These are phyloP conservation scores for Herpotrichia juniperi DNA, from an alignment of 2,329 filamentous ascomycete species.

Conservation along the genomic window DNA sequence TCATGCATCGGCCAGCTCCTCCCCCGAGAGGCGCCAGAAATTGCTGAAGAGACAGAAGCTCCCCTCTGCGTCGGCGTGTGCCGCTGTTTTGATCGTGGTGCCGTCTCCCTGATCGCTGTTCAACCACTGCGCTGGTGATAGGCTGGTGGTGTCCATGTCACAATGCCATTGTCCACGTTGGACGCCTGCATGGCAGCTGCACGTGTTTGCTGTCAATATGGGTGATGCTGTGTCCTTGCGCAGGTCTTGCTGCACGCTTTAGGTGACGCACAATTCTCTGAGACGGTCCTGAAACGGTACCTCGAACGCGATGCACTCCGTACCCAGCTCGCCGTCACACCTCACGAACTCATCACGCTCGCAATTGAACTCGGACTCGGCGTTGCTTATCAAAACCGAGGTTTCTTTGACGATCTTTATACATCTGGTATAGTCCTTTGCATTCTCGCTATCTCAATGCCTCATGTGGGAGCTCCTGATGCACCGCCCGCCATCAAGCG, in stretches of 20 bases:
- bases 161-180: background rate
- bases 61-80: background rate
- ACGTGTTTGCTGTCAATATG: slow-evolving; percentile 8
- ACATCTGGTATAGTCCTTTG: background rate
- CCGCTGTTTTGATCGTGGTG: slow-evolving; percentile 1
- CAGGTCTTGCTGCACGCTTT: slow-evolving; percentile 9
- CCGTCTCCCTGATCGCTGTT: background rate
- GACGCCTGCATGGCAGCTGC: slow-evolving; percentile 5
- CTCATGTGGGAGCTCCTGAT: slow-evolving; percentile 11
- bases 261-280: slow-evolving; percentile 14
- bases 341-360: slow-evolving; percentile 16
- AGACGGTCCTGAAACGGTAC: slow-evolving; percentile 41
- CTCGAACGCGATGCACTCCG: slow-evolving; percentile 26
- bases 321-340: slow-evolving; percentile 9
- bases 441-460: slow-evolving; percentile 16
- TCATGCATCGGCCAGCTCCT: background rate
- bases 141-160: background rate
- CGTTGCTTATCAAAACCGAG: slow-evolving; percentile 21
- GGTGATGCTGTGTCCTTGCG: slow-evolving; percentile 5
- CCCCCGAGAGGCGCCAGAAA: background rate
- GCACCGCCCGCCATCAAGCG: background rate
- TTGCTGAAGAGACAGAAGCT: background rate
- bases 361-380: background rate
- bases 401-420: too few species aligned
- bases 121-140: background rate